Evolutionary conservation across 495 filamentous ascomycete species (phyloP).

Genomic region (Penicillium cinerascens): DNA sequence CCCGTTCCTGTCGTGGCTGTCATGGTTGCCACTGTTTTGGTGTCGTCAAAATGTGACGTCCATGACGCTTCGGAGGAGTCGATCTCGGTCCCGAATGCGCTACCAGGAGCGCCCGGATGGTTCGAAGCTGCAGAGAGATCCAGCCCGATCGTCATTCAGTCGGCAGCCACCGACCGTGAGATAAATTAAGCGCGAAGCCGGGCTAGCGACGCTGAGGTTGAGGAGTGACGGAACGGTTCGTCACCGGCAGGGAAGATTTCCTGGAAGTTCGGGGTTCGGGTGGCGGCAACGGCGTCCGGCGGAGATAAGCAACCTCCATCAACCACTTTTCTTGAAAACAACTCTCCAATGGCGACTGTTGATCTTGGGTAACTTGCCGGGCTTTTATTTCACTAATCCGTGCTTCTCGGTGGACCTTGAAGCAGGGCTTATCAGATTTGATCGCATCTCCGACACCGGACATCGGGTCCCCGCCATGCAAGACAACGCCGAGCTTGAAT

Average conservation of each 20-base stretch:
- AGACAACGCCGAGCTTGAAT: conserved; percentile 70
- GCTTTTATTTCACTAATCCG: not conserved
- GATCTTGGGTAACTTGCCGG: conserved; percentile 7
- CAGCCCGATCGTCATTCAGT: conserved; percentile 20
- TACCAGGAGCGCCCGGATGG: conserved; percentile 6
- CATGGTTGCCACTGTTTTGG: conserved; percentile 39
- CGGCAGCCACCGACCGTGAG: conserved; percentile 1
- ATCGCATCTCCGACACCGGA: conserved; percentile 30
- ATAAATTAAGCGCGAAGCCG: not conserved
- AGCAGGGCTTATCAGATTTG: conserved; percentile 29
- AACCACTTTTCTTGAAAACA: conserved; percentile 1
- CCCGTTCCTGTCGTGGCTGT: conserved; percentile 32
- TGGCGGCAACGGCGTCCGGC: conserved; percentile 21
- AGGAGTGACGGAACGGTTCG: conserved; percentile 9
- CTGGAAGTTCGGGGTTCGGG: conserved; percentile 22
- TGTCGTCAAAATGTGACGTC: conserved; percentile 30
- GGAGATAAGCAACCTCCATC: conserved; percentile 26
- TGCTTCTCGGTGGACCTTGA: conserved; percentile 7
- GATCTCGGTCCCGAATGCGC: conserved; percentile 11
- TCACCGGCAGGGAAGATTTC: conserved; percentile 25
- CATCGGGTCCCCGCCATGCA: conserved; percentile 45
- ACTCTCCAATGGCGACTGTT: conserved; percentile 11
- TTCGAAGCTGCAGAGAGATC: conserved; percentile 11
- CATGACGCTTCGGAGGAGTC: conserved; percentile 34
- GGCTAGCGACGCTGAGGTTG: not conserved